Conservation (phyloP, 345 rosid species). For the Gossypium ekmanianum region DNA sequence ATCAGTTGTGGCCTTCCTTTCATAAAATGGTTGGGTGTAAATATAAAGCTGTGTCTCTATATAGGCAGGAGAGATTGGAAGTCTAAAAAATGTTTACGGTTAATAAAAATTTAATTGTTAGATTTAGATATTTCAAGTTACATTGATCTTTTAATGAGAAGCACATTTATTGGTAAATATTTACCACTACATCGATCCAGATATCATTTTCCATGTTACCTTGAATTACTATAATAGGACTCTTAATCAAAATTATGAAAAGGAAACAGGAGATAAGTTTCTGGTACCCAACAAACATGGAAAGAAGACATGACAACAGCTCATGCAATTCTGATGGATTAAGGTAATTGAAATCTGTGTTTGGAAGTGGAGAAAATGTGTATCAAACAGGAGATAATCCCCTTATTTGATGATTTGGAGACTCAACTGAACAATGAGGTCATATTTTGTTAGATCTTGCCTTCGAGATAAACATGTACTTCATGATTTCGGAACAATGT, state of each 20-base stretch:
- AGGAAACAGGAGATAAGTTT: not conserved
- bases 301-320: not conserved
- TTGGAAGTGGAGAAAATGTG: not conserved
- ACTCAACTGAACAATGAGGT: not conserved
- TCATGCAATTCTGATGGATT: not conserved
- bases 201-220: not conserved
- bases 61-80: not conserved
- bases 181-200: not conserved
- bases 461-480: not conserved
- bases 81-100: not conserved
- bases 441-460: not conserved
- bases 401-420: not conserved
- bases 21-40: not conserved
- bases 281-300: not conserved
- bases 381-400: not conserved
- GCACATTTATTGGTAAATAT: not conserved
- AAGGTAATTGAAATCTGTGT: not conserved
- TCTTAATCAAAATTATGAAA: not conserved
- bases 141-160: not conserved
- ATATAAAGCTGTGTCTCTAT: not conserved
- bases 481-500: not conserved
- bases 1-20: not conserved
- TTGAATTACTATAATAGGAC: not conserved
- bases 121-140: not conserved
- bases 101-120: not conserved